Conservation (phyloP, 768 basidiomycete species). For the Tubosaeta brunneosetosa region DNA sequence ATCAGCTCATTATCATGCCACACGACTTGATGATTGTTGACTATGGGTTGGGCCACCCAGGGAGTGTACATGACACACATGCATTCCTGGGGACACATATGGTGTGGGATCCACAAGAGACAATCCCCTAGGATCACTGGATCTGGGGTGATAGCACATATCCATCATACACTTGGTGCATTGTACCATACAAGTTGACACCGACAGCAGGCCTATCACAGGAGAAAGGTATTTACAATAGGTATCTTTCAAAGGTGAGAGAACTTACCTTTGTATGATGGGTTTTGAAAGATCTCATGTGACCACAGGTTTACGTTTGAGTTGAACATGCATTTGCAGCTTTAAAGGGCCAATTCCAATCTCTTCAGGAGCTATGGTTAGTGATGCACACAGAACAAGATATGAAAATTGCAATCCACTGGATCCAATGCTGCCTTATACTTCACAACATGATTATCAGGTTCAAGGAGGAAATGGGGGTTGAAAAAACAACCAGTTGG, state of each 20-base stretch:
- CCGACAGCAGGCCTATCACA: no score
- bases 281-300: no score
- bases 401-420: not conserved
- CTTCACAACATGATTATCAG: not conserved
- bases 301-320: not conserved
- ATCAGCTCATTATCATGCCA: conserved; percentile 3
- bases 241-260: no score
- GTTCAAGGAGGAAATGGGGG: not conserved
- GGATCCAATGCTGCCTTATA: not conserved
- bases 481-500: not conserved
- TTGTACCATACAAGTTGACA: no score
- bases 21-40: not conserved
- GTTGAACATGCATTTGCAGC: conserved; percentile 8
- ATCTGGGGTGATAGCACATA: not conserved
- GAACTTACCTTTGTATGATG: no score
- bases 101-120: not conserved
- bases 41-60: not conserved
- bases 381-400: not conserved
- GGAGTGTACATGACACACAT: not conserved
- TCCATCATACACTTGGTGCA: no score
- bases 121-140: not conserved
- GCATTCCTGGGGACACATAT: not conserved
- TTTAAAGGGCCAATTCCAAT: conserved; percentile 10
- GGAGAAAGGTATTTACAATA: no score
- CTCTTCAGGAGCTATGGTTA: not conserved